Base-by-base conservation (phyloP, 1,284 basidiomycete species). In the Ustilago cynodontis region DNA sequence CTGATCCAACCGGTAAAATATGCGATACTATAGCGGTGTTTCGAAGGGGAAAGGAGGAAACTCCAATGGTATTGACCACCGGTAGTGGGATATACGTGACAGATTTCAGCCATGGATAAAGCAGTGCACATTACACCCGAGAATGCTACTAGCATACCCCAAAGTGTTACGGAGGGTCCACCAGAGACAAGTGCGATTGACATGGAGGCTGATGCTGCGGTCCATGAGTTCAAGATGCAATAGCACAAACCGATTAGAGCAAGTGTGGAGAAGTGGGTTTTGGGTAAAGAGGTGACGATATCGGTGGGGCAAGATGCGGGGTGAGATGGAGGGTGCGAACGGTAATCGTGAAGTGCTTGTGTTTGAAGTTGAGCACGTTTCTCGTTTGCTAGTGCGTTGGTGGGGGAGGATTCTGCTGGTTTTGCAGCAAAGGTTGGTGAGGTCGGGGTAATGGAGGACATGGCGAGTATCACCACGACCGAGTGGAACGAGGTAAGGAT, bases 1-100 rank as follows among this genome's bases (percentile, higher is more conserved):
- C 54, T 57, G 22, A 79, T 68, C 79, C 81, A 85, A 2, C 79
- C 82, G 4, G 75, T 77, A 37, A 81, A 72, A 62, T 81, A 86
- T 2, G 82, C 79, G 2, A 82, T 70, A 3, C 65, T 66, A 56
- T 82, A 79, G 13, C 82, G 80, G 55, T 65, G 78, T 4, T 66
- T 58, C 2, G 82, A 65, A 11, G 87, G 84, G 5, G 85, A 59
- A 1, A 87, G 79, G 18, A 82, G 72, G 24, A 80, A 86, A 4
- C 82, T 60, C 85, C 86, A 87, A 65, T 87, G 86, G 58, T 87
- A 87, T 55, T 87, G 87, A 3, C 87, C 87, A 1, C 87, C 87
- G 0, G 86, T 66, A 3, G 79, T 79, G 0, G 81, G 81, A 7
- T 66, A 77, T 13, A 80, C 70, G 28, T 77, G 52, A 54, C 72